A percentile compares a stretch with the other conserved stretches of the same genome.
Conservation (phyloP, 805 yeast genomes). For the Ogataea parapolymorpha region DNA sequence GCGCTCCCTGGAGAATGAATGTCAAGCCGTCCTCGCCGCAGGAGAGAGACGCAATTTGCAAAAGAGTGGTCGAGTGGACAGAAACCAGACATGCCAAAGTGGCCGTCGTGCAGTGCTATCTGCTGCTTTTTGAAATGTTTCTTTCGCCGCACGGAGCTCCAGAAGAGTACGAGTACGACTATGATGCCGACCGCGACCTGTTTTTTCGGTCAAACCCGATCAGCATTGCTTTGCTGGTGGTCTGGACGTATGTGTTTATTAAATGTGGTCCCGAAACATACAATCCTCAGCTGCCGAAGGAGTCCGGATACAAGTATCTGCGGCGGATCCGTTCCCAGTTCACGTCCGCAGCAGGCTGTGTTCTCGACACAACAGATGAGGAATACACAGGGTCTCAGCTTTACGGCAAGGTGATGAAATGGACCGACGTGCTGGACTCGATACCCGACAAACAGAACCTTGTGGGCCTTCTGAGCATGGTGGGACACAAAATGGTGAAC, state of each 20-base stretch:
- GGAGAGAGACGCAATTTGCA: slow-evolving; percentile 44
- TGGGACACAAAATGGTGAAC: slow-evolving; percentile 38
- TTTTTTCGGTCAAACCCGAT: slow-evolving; percentile 42
- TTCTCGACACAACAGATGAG: slow-evolving; percentile 34
- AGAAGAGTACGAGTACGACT: slow-evolving; percentile 41
- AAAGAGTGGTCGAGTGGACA: slow-evolving; percentile 53
- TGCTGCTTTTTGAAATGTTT: slow-evolving; percentile 60
- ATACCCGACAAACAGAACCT: slow-evolving; percentile 46
- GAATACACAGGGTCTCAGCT: slow-evolving; percentile 34
- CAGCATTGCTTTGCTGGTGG: slow-evolving; percentile 39
- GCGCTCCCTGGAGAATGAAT: slow-evolving; percentile 79
- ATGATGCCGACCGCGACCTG: slow-evolving; percentile 52
- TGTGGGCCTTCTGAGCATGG: slow-evolving; percentile 51
- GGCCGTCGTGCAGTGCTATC: slow-evolving; percentile 57
- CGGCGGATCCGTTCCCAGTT: slow-evolving; percentile 46
- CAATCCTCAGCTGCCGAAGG: slow-evolving; percentile 42
- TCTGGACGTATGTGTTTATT: slow-evolving; percentile 53
- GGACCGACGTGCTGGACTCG: slow-evolving; percentile 38
- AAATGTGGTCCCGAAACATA: slow-evolving; percentile 45
- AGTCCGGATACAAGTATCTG: slow-evolving; percentile 49
- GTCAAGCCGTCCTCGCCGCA: slow-evolving; percentile 54
- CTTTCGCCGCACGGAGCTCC: slow-evolving; percentile 47
- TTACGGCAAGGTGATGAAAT: slow-evolving; percentile 40
- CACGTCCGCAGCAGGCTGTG: slow-evolving; percentile 31
- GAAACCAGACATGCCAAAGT: slow-evolving; percentile 45